Evolutionary conservation across 345 rosid species (phyloP).

Genomic region (Eucalyptus erythrocorys): DNA sequence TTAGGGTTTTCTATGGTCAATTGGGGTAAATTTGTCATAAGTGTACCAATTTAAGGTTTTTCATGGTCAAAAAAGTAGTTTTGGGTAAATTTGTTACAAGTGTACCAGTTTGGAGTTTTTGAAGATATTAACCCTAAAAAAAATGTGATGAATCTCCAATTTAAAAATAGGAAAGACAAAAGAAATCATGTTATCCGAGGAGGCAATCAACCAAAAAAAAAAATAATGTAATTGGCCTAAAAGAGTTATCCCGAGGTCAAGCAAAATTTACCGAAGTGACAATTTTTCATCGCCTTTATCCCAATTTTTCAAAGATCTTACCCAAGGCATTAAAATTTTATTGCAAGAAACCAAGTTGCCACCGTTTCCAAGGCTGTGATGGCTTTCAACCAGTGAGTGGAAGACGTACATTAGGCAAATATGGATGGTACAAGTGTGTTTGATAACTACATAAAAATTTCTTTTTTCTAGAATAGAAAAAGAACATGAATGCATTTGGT

Average conservation of each 20-base stretch:
- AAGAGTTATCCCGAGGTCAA: background rate
- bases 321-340: background rate
- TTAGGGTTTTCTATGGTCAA: too few relatives aligned
- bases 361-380: background rate
- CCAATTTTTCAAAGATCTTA: background rate
- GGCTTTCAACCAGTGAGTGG: background rate
- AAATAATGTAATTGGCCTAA: background rate
- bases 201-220: background rate
- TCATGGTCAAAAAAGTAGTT: too few relatives aligned
- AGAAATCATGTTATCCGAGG: background rate
- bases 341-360: background rate
- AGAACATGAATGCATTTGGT: too few relatives aligned
- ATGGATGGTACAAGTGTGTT: too few relatives aligned
- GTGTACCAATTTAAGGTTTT: too few relatives aligned
- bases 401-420: background rate
- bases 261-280: background rate
- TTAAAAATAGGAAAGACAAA: background rate
- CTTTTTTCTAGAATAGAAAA: too few relatives aligned
- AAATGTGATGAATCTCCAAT: background rate
- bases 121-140: too few relatives aligned
- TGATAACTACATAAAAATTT: too few relatives aligned
- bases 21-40: too few relatives aligned
- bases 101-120: too few relatives aligned
- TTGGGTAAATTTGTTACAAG: too few relatives aligned
- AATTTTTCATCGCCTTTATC: background rate